Base-by-base conservation (phyloP, 371 early-diverging fungal species). In the Circinella minor region DNA sequence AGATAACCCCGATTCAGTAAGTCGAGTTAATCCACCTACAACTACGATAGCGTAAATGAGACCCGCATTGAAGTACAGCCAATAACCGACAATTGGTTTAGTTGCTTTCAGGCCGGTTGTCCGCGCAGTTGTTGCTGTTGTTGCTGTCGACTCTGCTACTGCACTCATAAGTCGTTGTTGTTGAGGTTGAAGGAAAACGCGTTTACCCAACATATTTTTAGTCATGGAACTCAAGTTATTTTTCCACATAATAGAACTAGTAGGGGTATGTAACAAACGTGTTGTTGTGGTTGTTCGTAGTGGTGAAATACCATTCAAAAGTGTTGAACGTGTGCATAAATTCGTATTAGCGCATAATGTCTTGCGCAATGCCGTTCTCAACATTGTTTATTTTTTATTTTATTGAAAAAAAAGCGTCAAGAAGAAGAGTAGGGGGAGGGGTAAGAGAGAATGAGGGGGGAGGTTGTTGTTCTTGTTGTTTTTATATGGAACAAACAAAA, bases 1-100 rank as follows among this genome's bases (percentile, higher is more conserved):
- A 34, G 98, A 97, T 39, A 99, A 83, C 4, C 99, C 99, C 70
- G 92, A 91, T 78, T 98, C 99, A 8, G 99, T 99, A 72, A 99
- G 84, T 34, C 99, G 91, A 34, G 99, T 99, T 65, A 99, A 77
- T 1, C 99, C 99, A 65, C 99, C 99, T 47, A 98, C 88, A 4
- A 96, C 95, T 2, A 99, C 95, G 66, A 99, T 96, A 4, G 92
- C 91, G 84, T 95, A 98, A 36, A 96, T 93, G 73, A 97, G 89
- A 20, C 92, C 92, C 0, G 93, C 93, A 71, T 91, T 92, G 36
- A 90, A 90, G 63, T 97, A 88, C 66, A 96, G 87, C 98, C 98
- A 99, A 73, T 94, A 94, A 4, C 93, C 99, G 13, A 98, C 96
- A 66, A 90, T 74, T 34, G 90, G 92, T 49, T 84, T 86, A 14